phyloP scores from a whole-genome alignment of 1,284 basidiomycete species.

The Trichosporon sp. region DNA sequence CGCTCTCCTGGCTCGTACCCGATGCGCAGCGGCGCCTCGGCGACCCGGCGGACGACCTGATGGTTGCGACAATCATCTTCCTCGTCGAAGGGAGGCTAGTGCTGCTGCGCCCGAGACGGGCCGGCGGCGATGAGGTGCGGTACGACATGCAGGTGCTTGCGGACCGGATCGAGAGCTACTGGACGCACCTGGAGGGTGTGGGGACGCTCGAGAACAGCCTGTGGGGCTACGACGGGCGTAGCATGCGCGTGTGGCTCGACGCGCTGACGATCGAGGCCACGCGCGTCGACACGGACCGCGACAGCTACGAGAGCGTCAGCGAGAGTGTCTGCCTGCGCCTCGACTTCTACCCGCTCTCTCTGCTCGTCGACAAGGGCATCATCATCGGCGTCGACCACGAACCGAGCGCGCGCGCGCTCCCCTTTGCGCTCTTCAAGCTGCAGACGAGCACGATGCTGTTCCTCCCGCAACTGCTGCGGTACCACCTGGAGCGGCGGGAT shows the following conservation, averaged over 20 bases:
- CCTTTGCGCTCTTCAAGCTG: constrained; percentile 89
- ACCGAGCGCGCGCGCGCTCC: constrained; percentile 68
- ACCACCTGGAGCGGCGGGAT: constrained; percentile 69
- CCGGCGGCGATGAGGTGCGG: constrained; percentile 73
- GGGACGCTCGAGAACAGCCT: constrained; percentile 91
- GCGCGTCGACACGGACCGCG: constrained; percentile 50
- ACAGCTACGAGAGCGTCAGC: constrained; percentile 64
- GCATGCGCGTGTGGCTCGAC: constrained; percentile 90
- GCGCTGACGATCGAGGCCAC: constrained; percentile 78
- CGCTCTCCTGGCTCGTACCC: constrained; percentile 96
- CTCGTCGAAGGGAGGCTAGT: constrained; percentile 91
- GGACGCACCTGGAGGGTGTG: constrained; percentile 92
- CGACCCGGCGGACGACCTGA: constrained; percentile 87
- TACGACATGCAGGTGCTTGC: constrained; percentile 98
- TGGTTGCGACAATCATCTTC: constrained; percentile 92
- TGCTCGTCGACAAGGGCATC: constrained; percentile 97
- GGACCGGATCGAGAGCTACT: constrained; percentile 93
- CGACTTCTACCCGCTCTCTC: constrained; percentile 93
- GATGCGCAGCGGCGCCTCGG: constrained; percentile 91
- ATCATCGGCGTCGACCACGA: constrained; percentile 95
- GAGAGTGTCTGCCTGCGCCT: constrained; percentile 87
- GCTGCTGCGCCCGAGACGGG: constrained; percentile 76
- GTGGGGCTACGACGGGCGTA: constrained; percentile 92
- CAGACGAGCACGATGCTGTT: constrained; percentile 93
- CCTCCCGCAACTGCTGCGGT: constrained; percentile 82